phyloP scores from a whole-genome alignment of 768 basidiomycete species.

The Mycena rosella region DNA sequence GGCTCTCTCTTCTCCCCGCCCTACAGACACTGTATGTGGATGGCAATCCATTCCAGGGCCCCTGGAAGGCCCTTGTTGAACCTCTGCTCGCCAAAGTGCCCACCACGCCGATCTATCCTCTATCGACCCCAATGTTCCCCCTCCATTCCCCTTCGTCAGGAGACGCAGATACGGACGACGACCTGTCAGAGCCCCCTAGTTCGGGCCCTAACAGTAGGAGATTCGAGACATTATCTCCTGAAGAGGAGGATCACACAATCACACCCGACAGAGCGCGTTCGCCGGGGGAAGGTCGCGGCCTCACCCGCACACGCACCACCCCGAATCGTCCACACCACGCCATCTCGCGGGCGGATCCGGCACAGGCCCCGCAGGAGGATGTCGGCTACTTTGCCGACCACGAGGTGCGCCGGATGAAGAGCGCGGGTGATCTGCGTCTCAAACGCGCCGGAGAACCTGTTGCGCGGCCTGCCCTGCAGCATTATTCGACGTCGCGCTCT shows the following conservation, averaged over 20 bases:
- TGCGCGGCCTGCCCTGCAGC: constrained; percentile 57
- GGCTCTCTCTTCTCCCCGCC: constrained; percentile 90
- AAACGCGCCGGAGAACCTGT: constrained; percentile 47
- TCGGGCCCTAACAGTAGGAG: constrained; percentile 46
- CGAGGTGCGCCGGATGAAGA: constrained; percentile 87
- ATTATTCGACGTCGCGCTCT: constrained; percentile 73
- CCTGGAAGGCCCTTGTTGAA: constrained; percentile 91
- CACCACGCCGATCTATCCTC: constrained; percentile 72
- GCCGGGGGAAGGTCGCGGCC: constrained; percentile 53
- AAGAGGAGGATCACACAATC: constrained; percentile 83
- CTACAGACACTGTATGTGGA: constrained; percentile 94
- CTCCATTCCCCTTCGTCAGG: constrained; percentile 57
- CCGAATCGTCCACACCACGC: constrained; percentile 64
- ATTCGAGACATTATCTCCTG: constrained; percentile 45
- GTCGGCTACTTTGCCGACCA: constrained; percentile 60
- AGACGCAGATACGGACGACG: constrained; percentile 63
- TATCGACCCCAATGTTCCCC: constrained; percentile 73
- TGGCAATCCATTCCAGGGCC: constrained; percentile 94
- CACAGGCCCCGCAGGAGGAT: constrained; percentile 54
- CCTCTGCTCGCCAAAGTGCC: constrained; percentile 80
- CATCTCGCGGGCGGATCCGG: constrained; percentile 61
- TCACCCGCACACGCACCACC: constrained; percentile 80
- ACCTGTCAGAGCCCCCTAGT: constrained; percentile 65
- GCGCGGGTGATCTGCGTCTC: constrained; percentile 81
- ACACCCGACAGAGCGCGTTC: constrained; percentile 70